Base-by-base conservation (phyloP, 1,284 basidiomycete species). In the Leucoagaricus sp. region DNA sequence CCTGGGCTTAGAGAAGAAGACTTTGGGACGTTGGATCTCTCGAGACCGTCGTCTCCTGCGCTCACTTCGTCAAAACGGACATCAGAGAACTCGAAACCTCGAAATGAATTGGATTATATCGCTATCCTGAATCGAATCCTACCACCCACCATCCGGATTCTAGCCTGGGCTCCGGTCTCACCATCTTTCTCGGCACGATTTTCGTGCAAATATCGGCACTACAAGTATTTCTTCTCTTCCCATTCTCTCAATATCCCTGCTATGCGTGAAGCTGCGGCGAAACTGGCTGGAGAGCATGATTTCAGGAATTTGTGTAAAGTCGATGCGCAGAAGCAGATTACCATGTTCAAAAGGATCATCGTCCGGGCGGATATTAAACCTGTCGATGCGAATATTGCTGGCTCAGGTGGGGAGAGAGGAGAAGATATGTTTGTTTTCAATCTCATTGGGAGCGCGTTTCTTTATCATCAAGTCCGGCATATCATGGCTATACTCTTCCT, bases 401-500 rank as follows among this genome's bases (percentile, higher is more conserved):
- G n/a, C n/a, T n/a, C n/a, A n/a, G 50, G 23, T 19, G 41, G 28
- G 58, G 57, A 63, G 40, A 61, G 62, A 25, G 71, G 72, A 3
- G 62, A 72, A 10, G 69, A 72, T 1, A 71, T 90, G 64, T 86
- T 87, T 64, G 92, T 96, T 25, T 81, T 98, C 63, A 92, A 98
- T 69, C 84, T 98, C 15, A 21, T 90, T 40, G 96, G 96, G 1
- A 89, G 82, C 0, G 96, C 95, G 0, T 98, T 98, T 70, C 76
- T 99, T 41, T 99, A 97, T 74, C 94, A 99, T 72, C 96, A 98
- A 78, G 97, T 99, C 10, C 84, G 96, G 41, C 94, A 98, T 69
- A 98, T 98, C 71, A 91, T 98, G 83, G 92, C 93, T 1, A 72
- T 97, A 47, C 80, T 99, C 13, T 93, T 99, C 72, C 84, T 98